Percentiles rank a stretch among this genome's conserved stretches.
Evolutionary conservation across 169 alveolate species (phyloP).

Genomic region (Prorocentrum cordatum): DNA sequence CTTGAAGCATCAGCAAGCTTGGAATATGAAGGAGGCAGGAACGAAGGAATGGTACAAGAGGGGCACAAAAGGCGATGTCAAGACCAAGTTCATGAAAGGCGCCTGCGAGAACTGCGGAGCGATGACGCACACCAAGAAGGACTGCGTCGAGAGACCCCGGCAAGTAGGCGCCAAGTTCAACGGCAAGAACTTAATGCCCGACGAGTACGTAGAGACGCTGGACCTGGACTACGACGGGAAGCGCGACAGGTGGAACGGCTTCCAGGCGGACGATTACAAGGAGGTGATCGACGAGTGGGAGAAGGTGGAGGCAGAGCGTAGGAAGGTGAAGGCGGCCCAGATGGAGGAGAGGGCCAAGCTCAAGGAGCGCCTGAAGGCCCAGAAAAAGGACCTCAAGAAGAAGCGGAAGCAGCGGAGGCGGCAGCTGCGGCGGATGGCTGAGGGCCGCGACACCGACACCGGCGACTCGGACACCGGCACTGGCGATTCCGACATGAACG

Average conservation of each 20-base stretch:
- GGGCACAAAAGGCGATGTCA: constrained; percentile 66
- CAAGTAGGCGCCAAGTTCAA: constrained; percentile 86
- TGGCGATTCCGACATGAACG: constrained; percentile 70
- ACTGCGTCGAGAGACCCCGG: constrained; percentile 95
- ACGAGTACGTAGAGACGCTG: constrained; percentile 81
- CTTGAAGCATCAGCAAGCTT: constrained; percentile 64
- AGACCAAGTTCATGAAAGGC: constrained; percentile 71
- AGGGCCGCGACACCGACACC: constrained; percentile 7
- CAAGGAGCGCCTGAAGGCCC: constrained; percentile 60
- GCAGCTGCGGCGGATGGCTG: constrained; percentile 57
- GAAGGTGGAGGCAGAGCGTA: constrained; percentile 55
- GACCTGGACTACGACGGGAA: constrained; percentile 46
- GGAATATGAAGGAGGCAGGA: constrained; percentile 58
- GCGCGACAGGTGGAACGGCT: constrained; percentile 70
- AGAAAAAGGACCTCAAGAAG: constrained; percentile 73
- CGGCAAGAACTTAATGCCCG: constrained; percentile 85
- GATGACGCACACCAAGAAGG: constrained; percentile 91
- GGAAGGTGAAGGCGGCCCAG: constrained; percentile 54
- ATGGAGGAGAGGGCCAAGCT: constrained; percentile 69
- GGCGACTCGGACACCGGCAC: constrained; percentile 22
- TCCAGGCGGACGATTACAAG: constrained; percentile 66
- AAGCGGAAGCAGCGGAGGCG: constrained; percentile 73
- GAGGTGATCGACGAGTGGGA: constrained; percentile 48
- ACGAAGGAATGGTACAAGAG: constrained; percentile 24
- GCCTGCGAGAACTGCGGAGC: constrained; percentile 99